Conservation (phyloP, 768 basidiomycete genomes). For the Lactarius indigo region DNA sequence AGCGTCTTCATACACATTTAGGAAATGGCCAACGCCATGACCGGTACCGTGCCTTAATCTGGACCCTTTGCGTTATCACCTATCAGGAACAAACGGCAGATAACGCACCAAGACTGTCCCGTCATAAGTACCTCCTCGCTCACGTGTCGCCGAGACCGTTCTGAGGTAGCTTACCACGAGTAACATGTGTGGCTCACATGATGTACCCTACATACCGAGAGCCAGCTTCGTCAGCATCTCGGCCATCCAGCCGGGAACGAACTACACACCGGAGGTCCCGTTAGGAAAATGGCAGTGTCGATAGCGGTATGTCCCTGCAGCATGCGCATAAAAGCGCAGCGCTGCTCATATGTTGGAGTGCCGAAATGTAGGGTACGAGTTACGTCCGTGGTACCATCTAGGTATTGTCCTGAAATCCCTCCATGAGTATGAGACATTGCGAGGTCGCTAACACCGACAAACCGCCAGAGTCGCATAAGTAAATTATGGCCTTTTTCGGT, state of each 20-base stretch:
- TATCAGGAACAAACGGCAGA: background rate
- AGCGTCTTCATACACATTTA: conserved; percentile 86
- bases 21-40: conserved; percentile 91
- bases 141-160: conserved; percentile 60
- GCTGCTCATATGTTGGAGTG: conserved; percentile 75
- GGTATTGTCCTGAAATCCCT: conserved; percentile 60
- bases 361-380: conserved; percentile 94
- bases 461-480: conserved; percentile 89
- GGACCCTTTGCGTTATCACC: background rate
- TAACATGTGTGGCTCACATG: conserved; percentile 41
- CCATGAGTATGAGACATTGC: background rate
- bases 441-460: conserved; percentile 3
- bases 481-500: conserved; percentile 76
- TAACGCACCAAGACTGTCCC: conserved; percentile 74
- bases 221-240: background rate
- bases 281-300: conserved; percentile 76
- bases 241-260: background rate
- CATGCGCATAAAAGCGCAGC: conserved; percentile 86
- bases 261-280: conserved; percentile 63
- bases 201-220: conserved; percentile 43
- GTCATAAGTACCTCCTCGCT: conserved; percentile 77
- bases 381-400: conserved; percentile 94
- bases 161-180: background rate
- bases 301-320: conserved; percentile 90
- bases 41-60: conserved; percentile 92